Conservation (phyloP, 2,329 filamentous ascomycete species). For the Pseudogymnoascus sp. region DNA sequence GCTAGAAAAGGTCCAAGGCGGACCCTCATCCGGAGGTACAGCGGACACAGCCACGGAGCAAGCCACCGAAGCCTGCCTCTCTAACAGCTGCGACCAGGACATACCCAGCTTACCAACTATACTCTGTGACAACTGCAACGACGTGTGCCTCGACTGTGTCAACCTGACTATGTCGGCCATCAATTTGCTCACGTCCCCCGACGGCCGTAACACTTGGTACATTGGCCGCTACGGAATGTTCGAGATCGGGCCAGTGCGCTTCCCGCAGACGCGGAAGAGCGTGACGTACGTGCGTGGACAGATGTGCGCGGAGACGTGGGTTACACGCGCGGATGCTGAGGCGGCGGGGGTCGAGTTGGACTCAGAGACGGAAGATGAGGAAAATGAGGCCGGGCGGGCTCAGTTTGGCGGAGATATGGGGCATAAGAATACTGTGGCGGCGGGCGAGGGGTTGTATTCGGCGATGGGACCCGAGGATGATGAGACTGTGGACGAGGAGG, state of each 20-base stretch:
- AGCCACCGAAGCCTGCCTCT: neutral
- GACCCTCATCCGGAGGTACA: neutral
- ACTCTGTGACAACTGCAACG: neutral
- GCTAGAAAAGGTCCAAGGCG: neutral
- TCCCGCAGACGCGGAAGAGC: neutral
- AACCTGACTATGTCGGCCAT: neutral
- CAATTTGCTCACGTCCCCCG: neutral
- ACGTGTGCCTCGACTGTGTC: neutral
- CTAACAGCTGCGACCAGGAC: neutral
- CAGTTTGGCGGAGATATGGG: neutral
- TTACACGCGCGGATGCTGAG: neutral
- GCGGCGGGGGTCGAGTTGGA: neutral
- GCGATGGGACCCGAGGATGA: neutral
- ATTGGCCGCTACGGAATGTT: neutral
- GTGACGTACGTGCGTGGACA: neutral
- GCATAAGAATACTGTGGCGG: neutral
- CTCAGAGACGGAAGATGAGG: neutral
- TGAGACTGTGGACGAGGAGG: neutral
- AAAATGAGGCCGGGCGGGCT: neutral
- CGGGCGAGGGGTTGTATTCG: neutral
- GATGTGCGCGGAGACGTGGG: neutral
- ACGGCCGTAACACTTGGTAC: neutral
- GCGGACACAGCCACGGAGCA: neutral
- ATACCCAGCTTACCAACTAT: neutral
- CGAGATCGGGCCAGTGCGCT: neutral